A percentile compares a stretch with the other conserved stretches of the same genome.
These are phyloP conservation scores for Pharnaceum exiguum DNA, from an alignment of 148 eudicot genomes.

Conservation along the genomic window DNA sequence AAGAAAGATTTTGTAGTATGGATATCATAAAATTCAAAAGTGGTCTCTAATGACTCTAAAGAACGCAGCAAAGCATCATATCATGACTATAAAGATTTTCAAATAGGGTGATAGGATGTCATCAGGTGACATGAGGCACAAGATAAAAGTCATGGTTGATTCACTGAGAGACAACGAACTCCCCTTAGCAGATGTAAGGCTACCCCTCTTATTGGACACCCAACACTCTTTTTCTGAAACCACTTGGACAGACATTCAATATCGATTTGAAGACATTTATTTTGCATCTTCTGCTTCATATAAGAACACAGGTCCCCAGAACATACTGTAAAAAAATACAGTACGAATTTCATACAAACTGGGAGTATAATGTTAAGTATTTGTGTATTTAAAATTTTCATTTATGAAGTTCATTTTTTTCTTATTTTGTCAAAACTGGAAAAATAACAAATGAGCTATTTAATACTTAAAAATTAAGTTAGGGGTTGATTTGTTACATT, in stretches of 20 bases:
- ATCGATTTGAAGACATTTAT: constrained; percentile 66
- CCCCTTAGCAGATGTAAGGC: constrained; percentile 39
- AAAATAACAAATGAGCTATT: too few relatives aligned
- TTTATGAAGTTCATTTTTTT: too few relatives aligned
- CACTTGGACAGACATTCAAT: constrained; percentile 61
- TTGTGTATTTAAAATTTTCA: too few relatives aligned
- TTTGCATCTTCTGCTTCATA: constrained; percentile 55
- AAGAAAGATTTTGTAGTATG: constrained; percentile 67
- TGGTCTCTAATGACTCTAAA: constrained; percentile 65
- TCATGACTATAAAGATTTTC: constrained; percentile 56
- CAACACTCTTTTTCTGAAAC: constrained; percentile 76
- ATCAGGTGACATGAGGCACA: constrained; percentile 52
- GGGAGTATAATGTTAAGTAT: too few relatives aligned
- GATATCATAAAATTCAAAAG: constrained; percentile 65
- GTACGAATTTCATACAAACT: too few relatives aligned
- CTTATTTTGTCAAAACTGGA: too few relatives aligned
- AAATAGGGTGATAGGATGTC: constrained; percentile 47
- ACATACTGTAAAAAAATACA: too few relatives aligned
- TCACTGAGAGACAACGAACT: constrained; percentile 70
- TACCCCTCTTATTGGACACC: constrained; percentile 46
- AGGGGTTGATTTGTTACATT: too few relatives aligned
- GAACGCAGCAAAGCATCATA: constrained; percentile 64
- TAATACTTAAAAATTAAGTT: too few relatives aligned
- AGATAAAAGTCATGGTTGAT: constrained; percentile 71
- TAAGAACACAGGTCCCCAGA: constrained; percentile 49